These are phyloP conservation scores for Apiospora hydei DNA, from an alignment of 2,329 filamentous ascomycete genomes.

Conservation along the genomic window DNA sequence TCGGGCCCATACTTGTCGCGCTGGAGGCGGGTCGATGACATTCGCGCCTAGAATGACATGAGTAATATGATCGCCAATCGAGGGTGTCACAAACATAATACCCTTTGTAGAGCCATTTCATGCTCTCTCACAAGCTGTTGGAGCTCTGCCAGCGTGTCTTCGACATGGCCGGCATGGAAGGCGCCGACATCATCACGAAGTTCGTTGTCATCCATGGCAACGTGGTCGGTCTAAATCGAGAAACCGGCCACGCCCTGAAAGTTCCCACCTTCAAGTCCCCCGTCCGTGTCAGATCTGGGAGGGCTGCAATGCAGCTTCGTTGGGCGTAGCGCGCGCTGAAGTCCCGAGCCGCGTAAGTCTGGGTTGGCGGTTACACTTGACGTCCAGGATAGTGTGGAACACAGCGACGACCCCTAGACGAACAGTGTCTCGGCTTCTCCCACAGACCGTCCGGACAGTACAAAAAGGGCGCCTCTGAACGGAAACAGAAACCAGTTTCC, in stretches of 20 bases:
- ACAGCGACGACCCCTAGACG: constrained; percentile 17
- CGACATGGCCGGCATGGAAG: constrained; percentile 61
- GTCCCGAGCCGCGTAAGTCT: constrained; percentile 8
- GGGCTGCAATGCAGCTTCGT: constrained; percentile 2
- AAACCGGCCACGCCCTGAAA: neutral
- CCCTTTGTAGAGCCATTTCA: constrained; percentile 57
- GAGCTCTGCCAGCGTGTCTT: constrained; percentile 73
- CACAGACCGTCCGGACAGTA: neutral
- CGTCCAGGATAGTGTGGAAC: constrained; percentile 1
- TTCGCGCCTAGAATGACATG: constrained; percentile 5
- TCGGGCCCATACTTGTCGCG: constrained; percentile 29
- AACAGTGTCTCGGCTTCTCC: constrained; percentile 20
- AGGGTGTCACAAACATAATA: constrained; percentile 35
- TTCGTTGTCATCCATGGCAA: neutral
- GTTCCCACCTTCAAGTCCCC: neutral
- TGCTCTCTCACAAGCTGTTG: constrained; percentile 64
- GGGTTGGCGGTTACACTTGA: neutral
- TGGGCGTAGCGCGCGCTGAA: neutral
- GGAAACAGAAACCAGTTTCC: neutral
- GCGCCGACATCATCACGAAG: constrained; percentile 5
- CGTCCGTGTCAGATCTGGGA: constrained; percentile 1
- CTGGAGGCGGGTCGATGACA: neutral
- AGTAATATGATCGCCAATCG: neutral
- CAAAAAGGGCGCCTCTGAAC: neutral
- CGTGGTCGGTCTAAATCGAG: neutral